A percentile compares a stretch with the other conserved stretches of the same genome.
Conservation (phyloP, 2,329 filamentous ascomycete species). For the Penicillium brasilianum region DNA sequence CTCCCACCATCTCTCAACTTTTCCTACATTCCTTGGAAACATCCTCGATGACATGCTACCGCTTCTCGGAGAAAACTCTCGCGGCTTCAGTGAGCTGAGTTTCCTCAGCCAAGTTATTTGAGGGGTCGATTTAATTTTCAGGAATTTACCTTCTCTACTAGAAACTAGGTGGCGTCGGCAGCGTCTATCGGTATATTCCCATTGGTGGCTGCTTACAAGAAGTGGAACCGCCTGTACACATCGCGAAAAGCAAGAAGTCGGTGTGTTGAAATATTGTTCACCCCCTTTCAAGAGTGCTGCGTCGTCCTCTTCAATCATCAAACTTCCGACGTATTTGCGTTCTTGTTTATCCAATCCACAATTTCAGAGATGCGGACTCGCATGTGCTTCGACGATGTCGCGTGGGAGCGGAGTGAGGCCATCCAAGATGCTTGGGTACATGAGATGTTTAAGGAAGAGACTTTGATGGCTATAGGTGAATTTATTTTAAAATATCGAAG, state of each 20-base stretch:
- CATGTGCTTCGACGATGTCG: conserved; percentile 7
- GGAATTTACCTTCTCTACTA: too few species aligned
- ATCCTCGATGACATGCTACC: too few species aligned
- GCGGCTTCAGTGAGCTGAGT: too few species aligned
- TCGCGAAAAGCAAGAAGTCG: background rate
- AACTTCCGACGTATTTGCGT: background rate
- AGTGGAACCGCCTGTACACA: background rate
- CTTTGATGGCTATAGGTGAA: conserved; percentile 7
- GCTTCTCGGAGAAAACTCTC: too few species aligned
- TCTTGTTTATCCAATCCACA: background rate
- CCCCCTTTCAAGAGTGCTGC: background rate
- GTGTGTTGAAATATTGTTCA: background rate
- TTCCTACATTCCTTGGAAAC: too few species aligned
- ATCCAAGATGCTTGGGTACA: conserved; percentile 12
- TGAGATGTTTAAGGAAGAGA: conserved; percentile 6
- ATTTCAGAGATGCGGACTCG: conserved; percentile 11
- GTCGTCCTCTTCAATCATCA: background rate
- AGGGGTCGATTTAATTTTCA: too few species aligned
- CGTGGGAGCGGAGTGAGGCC: conserved; percentile 14
- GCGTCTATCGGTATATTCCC: too few species aligned
- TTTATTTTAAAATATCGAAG: conserved; percentile 9
- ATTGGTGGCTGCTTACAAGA: background rate
- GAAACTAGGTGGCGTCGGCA: too few species aligned
- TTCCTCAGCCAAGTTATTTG: too few species aligned
- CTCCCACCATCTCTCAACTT: too few species aligned